Evolutionary conservation across 2,329 filamentous ascomycete genomes (phyloP), one percentile per base, ranked within the genome.

Genomic region (Cordyceps javanica): DNA sequence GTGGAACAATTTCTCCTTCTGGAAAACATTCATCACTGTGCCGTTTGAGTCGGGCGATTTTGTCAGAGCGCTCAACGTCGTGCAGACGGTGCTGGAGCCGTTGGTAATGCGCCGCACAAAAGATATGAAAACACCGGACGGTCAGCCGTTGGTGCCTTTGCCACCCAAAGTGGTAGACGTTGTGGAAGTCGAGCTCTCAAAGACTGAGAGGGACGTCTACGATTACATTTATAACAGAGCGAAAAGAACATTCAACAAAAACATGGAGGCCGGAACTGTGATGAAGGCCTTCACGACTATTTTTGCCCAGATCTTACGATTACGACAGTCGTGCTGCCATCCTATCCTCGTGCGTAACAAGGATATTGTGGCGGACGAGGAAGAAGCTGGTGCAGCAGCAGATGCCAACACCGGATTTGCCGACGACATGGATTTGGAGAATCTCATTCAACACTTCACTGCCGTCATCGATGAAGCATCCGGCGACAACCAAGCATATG

Each of bases 1-100:
- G 0, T 99, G 94, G 94, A 94, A 89, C 67, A 97, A 97, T 70
- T 99, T 99, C 71, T 96, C 92, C 0, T 99, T 96, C 74, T 99
- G 94, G 94, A 92, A 92, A 69, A 97, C 94, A 0, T 99, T 99
- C 70, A 97, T 99, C 67, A 99, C 94, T 0, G 87, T 96, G 1
- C 94, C 94, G 0, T 99, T 99, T 62, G 94, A 99, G 70, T 93
- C 91, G 0, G 94, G 94, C 63, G 89, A 99, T 62, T 97, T 96
- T 68, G 85, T 97, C 64, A 87, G 92, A 5, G 94, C 94, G 0
- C 78, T 99, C 8, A 94, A 97, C 68, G 94, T 99, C 2, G 94
- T 99, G 2, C 94, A 99, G 69, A 99, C 93, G 0, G 93, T 99
- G 0, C 75, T 99, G 5, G 94, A 99, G 68, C 94, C 94, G 8